Conservation (phyloP, 225 moss, liverwort and hornwort genomes). For the Climacium dendroides region DNA sequence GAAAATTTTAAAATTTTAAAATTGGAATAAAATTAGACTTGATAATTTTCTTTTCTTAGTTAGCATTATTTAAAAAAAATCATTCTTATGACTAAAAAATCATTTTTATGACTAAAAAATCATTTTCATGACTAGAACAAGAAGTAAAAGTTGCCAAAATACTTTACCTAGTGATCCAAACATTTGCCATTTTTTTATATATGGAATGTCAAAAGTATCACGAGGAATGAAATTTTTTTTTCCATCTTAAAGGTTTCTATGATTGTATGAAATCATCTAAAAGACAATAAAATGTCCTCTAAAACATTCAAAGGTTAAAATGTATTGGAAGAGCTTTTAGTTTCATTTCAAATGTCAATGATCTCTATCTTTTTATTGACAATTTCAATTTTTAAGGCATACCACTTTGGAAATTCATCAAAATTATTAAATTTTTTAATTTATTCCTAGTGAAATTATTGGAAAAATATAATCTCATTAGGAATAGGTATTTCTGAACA, state of each 20-base stretch:
- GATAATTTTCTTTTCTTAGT: background rate
- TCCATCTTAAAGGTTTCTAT: background rate
- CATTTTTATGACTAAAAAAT: too few species aligned
- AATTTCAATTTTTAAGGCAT: background rate
- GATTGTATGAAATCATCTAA: background rate
- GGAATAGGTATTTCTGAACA: accelerated
- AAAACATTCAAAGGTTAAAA: too few species aligned
- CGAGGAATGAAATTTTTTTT: background rate
- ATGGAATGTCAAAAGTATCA: too few species aligned
- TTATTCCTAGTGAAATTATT: too few species aligned
- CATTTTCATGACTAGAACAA: too few species aligned
- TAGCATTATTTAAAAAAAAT: too few species aligned
- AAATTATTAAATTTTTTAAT: background rate
- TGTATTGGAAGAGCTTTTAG: background rate
- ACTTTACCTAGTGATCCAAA: too few species aligned
- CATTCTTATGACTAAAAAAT: too few species aligned
- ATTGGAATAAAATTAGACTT: background rate
- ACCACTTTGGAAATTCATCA: background rate
- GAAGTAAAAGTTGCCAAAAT: too few species aligned
- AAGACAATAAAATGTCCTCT: too few species aligned
- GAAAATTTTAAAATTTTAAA: background rate
- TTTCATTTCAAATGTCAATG: background rate
- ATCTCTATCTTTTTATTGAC: background rate
- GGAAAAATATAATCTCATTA: background rate
- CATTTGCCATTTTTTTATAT: too few species aligned